Evolutionary conservation across 257 asterid species (phyloP), one percentile per base, ranked within the genome.

Genomic region (Capsicum rhomboideum): DNA sequence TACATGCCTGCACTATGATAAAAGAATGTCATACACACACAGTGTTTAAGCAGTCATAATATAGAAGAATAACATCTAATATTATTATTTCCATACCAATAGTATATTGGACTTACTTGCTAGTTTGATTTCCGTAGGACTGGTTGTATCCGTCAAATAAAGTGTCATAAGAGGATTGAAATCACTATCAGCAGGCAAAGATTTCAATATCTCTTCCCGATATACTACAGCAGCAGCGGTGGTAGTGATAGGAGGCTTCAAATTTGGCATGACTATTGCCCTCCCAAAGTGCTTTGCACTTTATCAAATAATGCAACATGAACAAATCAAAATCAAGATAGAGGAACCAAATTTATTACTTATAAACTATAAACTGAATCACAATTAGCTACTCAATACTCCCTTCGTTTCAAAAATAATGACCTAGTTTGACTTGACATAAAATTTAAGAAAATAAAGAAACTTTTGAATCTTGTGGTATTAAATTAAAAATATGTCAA

Each of bases 151-250:
- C 6, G 98, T 93, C 91, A 96, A 89, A 89, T 96, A 96, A 89
- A 96, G 97, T 82, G 99, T 96, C 99, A 96, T 96, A 83, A 96
- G 89, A 16, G 99, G 99, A 83, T 85, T 90, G 90, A 96, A 94
- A 86, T 84, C 86, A 83, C 90, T 87, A 84, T 87, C 79, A 83
- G 85, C 87, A 29, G 98, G 98, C 84, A 93, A 82, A 83, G 94
- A 91, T 84, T 92, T 91, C 93, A 92, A 82, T 84, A 96, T 94
- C 14, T 92, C 89, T 58, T 92, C 89, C 59, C 91, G 93, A 79
- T 96, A 96, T 79, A 93, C 91, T 83, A 93, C 56, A 26, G 97
- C 99, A 83, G 94, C 95, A 75, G 93, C 90, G 40, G 98, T 91
- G 84, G 97, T 94, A 85, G 98, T 94, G 88, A 96, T 83, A 6